Conservation (phyloP, 495 filamentous ascomycete species). For the Eremomyces bilateralis region DNA sequence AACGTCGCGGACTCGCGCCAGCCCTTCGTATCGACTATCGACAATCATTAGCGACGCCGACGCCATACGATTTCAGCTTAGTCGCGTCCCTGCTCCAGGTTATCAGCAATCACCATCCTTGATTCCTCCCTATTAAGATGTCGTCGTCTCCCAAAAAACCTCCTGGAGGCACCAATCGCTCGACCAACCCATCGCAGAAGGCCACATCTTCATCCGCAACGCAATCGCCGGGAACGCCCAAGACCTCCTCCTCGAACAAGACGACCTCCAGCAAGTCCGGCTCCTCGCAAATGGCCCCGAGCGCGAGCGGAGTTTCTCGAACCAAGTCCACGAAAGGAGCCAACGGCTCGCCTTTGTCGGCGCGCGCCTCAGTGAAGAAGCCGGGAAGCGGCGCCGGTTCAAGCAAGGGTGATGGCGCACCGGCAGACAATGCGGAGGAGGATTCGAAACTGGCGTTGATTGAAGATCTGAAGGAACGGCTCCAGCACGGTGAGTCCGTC, state of each 20-base stretch:
- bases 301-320: conserved; percentile 8
- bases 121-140: no score
- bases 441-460: conserved; percentile 41
- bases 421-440: conserved; percentile 22
- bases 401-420: conserved; percentile 3
- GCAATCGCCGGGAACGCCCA: no score
- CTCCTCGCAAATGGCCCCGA: neutral
- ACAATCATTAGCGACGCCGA: no score
- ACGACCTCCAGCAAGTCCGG: conserved; percentile 1
- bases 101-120: no score
- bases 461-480: conserved; percentile 61
- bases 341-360: conserved; percentile 12
- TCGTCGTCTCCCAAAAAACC: no score
- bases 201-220: conserved; percentile 1
- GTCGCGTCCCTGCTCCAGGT: no score
- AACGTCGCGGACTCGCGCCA: no score
- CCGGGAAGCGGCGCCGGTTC: conserved; percentile 4
- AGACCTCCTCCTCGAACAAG: conserved; percentile 1
- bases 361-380: conserved; percentile 12
- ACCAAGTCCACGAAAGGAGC: conserved; percentile 5
- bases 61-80: no score
- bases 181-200: neutral
- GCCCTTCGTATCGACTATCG: no score
- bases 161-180: no score
- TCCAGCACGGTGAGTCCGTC: conserved; percentile 56